Evolutionary conservation across 129 eudicot genomes (phyloP), one percentile per base, ranked within the genome.

Genomic region (Artemisia annua): DNA sequence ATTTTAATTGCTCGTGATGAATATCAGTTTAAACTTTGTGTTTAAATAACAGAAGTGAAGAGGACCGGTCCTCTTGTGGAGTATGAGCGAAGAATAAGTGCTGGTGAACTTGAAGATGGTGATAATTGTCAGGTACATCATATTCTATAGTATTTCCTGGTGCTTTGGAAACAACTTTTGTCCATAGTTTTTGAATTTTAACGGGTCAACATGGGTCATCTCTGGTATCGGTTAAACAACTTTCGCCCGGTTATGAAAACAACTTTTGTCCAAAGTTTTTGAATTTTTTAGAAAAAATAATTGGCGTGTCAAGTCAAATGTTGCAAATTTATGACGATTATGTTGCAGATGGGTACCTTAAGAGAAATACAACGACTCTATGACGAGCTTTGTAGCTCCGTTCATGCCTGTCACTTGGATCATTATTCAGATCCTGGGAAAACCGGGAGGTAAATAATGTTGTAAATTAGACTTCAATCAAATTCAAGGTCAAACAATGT

Each of bases 331-430:
- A 68, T 67, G 24, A 69, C 3, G 17, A 22, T 70, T 58, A 7
- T 63, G 48, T 76, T 83, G 78, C 87, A 93, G 98, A 64, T 87
- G 49, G 90, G 80, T 51, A 87, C 96, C 76, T 74, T 93, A 71
- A 83, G 81, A 85, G 90, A 93, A 79, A 92, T 93, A 63, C 98
- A 93, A 67, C 84, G 98, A 69, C 90, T 93, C 18, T 93, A 89
- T 20, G 88, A 93, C 61, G 90, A 89, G 83, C 98, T 93, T 52
- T 79, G 83, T 76, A 83, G 79, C 69, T 87, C 84, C 12, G 82
- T 88, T 72, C 76, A 84, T 66, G 82, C 83, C n/a, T 93, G 98
- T 66, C 87, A 83, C 61, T 75, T 93, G 81, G 98, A 93, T 75
- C 87, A 81, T 48, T 79, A 89, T 79, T 79, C 95, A 30, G 80